These are phyloP conservation scores for Waltergamsia citrina DNA, from an alignment of 2,329 filamentous ascomycete species.

Conservation along the genomic window DNA sequence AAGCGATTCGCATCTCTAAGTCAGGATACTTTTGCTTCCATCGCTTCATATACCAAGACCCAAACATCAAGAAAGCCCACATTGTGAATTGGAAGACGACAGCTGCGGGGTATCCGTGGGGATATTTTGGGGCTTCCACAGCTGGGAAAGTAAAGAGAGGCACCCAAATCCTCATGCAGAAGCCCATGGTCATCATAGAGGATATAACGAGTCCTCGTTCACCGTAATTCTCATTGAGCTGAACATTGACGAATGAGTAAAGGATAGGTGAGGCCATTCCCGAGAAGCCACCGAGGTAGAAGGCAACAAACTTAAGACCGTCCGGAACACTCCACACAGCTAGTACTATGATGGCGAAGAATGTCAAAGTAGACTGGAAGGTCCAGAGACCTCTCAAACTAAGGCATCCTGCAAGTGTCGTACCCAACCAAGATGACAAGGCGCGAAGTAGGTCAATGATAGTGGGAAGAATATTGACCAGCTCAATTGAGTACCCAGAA, in stretches of 20 bases:
- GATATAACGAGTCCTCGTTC: slow-evolving; percentile 20
- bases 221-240: slow-evolving; percentile 19
- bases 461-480: slow-evolving; percentile 17
- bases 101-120: slow-evolving; percentile 15
- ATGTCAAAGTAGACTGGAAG: slow-evolving; percentile 10
- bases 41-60: slow-evolving; percentile 14
- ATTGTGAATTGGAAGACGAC: slow-evolving; percentile 14
- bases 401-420: slow-evolving; percentile 14
- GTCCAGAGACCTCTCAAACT: slow-evolving; percentile 17
- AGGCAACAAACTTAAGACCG: slow-evolving; percentile 17
- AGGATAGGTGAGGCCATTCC: slow-evolving; percentile 19
- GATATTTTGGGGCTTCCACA: slow-evolving; percentile 14
- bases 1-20: not conserved
- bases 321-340: slow-evolving; percentile 18
- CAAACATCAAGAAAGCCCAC: slow-evolving; percentile 16
- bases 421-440: slow-evolving; percentile 16
- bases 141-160: slow-evolving; percentile 17
- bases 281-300: slow-evolving; percentile 18
- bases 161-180: slow-evolving; percentile 16
- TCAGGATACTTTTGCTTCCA: slow-evolving; percentile 10
- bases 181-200: slow-evolving; percentile 25
- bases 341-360: slow-evolving; percentile 17
- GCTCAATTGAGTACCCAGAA: slow-evolving; percentile 11
- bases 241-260: slow-evolving; percentile 21
- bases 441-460: slow-evolving; percentile 15